Conservation (phyloP, 2,329 filamentous ascomycete genomes). For the Botrytis tulipae region DNA sequence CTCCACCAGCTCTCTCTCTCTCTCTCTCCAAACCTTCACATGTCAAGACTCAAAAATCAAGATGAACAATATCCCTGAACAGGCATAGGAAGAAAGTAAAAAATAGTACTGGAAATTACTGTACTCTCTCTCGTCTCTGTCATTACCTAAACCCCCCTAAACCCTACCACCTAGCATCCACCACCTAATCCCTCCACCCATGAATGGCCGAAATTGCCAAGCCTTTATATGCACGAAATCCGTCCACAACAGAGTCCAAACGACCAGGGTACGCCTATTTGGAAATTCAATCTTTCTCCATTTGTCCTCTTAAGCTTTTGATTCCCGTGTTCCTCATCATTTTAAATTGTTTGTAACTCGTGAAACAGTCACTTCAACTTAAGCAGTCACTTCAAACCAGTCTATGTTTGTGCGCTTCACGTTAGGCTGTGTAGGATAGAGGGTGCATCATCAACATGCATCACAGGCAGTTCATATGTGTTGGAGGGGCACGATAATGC, state of each 20-base stretch:
- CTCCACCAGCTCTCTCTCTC: too few relatives aligned
- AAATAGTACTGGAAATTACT: not conserved
- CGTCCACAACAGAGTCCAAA: not conserved
- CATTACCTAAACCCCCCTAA: not conserved
- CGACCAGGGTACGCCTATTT: not conserved
- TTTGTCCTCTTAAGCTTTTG: not conserved
- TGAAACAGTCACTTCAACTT: not conserved
- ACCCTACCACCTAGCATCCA: not conserved
- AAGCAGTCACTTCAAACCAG: not conserved
- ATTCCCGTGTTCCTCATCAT: not conserved
- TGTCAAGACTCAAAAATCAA: not conserved
- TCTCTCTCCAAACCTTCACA: not conserved
- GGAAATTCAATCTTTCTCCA: not conserved
- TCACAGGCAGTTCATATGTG: not conserved
- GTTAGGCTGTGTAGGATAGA: not conserved
- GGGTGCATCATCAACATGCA: not conserved
- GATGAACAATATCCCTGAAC: not conserved
- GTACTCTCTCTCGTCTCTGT: not conserved
- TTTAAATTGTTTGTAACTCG: not conserved
- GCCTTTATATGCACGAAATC: not conserved
- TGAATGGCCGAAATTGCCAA: slow-evolving; percentile 5
- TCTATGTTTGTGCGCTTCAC: not conserved
- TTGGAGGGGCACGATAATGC: not conserved
- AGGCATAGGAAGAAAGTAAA: not conserved
- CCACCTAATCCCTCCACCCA: not conserved